Conservation (phyloP, 306 rosid species). For the Cajanus cajan region DNA sequence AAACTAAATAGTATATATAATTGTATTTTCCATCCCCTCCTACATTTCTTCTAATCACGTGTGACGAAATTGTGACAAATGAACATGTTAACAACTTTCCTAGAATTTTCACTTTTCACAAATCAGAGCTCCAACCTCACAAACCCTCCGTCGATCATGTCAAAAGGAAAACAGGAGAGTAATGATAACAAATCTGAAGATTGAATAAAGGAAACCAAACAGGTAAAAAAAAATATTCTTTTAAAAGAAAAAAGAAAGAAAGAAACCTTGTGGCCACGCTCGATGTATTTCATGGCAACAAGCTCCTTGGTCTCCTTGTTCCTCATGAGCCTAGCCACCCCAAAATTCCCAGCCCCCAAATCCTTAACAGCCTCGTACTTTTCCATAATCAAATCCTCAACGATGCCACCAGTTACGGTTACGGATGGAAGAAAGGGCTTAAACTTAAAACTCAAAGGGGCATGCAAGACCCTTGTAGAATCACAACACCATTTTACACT, state of each 20-base stretch:
- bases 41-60: background rate
- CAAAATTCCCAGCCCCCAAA: conserved; percentile 76
- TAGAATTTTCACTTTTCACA: conserved; percentile 25
- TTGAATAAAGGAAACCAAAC: background rate
- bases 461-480: conserved; percentile 32
- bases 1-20: background rate
- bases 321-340: conserved; percentile 72
- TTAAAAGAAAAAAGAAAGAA: background rate
- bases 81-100: background rate
- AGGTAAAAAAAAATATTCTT: background rate
- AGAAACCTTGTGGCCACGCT: conserved; percentile 65
- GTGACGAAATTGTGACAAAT: conserved; percentile 15
- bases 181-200: conserved; percentile 22
- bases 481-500: conserved; percentile 23
- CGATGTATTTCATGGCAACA: conserved; percentile 82
- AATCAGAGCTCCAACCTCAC: conserved; percentile 21
- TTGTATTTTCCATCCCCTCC: conserved; percentile 9
- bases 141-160: conserved; percentile 3
- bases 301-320: conserved; percentile 77
- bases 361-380: conserved; percentile 70
- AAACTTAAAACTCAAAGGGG: conserved; percentile 16
- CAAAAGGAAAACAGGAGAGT: conserved; percentile 24
- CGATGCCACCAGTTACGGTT: background rate
- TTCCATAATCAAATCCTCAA: conserved; percentile 43
- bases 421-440: background rate